Base-by-base conservation (phyloP, 1,284 basidiomycete genomes). In the Microbotryum silenes-acaulis region DNA sequence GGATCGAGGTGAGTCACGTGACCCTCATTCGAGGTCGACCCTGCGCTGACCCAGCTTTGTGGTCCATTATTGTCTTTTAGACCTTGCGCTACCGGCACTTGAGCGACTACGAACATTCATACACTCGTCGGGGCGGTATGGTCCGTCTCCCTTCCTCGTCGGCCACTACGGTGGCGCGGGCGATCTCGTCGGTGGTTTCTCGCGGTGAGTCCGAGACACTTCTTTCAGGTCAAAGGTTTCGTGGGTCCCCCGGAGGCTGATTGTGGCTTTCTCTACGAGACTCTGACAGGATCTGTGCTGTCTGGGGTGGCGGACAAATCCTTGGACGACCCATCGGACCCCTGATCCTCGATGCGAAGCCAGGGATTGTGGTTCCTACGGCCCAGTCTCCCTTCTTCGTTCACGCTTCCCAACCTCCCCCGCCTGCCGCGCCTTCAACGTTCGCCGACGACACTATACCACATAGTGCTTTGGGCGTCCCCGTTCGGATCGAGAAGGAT, bases 131-230 rank as follows among this genome's bases (percentile, higher is more conserved):
- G 93, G 94, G 2, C 81, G 89, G 37, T 97, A 96, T 72, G 94
- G 94, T 7, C 77, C 88, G 12, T 91, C 89, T 0, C 85, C 94
- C 0, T 97, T 93, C 76, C 82, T 98, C 18, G 81, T 97, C 6
- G 91, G 90, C 0, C 92, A 97, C 71, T 97, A 97, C 73, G 94
- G 94, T 33, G 91, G 92, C 4, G 79, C 86, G 0, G 91, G 92
- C 3, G 92, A 96, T 72, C 84, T 94, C n/a, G 82, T 88, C 0
- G 91, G 96, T 75, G 91, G 90, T 0, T 97, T 93, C 74, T 94
- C 91, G 75, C 73, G 80, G 77, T 78, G 51, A 63, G 74, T 71
- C 3, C 27, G 21, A 29, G 52, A 20, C 10, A 16, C 2, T 20
- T n/a, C 23, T 49, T 8, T 23, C 42, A 44, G 10, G 7, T 46